phyloP scores from a whole-genome alignment of 805 yeast species.

The Monosporozyma aerobia region DNA sequence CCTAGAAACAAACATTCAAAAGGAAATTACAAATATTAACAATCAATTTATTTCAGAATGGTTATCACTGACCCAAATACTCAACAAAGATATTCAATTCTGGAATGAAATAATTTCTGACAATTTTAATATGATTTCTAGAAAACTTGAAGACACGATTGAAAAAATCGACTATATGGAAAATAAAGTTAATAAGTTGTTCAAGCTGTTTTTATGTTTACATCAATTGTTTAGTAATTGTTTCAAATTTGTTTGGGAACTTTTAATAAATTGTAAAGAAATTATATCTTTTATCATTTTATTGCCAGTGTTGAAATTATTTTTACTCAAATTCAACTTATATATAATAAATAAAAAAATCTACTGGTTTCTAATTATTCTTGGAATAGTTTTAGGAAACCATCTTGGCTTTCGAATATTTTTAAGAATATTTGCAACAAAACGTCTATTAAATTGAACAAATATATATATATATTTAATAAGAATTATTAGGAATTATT shows the following conservation, averaged over 20 bases:
- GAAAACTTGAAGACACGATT: slow-evolving; percentile 1
- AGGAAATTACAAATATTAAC: slow-evolving; percentile 29
- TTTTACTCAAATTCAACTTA: neutral
- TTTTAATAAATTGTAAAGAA: neutral
- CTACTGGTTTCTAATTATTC: neutral
- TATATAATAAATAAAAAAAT: neutral
- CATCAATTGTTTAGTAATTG: neutral
- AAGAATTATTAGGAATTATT: neutral
- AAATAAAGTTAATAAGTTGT: neutral
- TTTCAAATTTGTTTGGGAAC: neutral
- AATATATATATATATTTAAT: neutral
- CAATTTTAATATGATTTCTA: neutral
- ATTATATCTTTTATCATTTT: neutral
- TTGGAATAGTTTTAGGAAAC: neutral
- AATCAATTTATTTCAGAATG: slow-evolving; percentile 11
- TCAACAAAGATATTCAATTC: slow-evolving; percentile 9
- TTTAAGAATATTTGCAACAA: neutral
- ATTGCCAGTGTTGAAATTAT: neutral
- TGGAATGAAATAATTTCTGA: slow-evolving; percentile 9
- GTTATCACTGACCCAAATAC: slow-evolving; percentile 5
- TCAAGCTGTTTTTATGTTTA: neutral
- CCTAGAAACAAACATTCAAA: neutral
- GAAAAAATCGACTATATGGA: slow-evolving; percentile 1
- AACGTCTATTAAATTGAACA: neutral
- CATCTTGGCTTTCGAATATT: neutral